phyloP scores from a whole-genome alignment of 2,329 filamentous ascomycete species.

The Penicillium frequentans region DNA sequence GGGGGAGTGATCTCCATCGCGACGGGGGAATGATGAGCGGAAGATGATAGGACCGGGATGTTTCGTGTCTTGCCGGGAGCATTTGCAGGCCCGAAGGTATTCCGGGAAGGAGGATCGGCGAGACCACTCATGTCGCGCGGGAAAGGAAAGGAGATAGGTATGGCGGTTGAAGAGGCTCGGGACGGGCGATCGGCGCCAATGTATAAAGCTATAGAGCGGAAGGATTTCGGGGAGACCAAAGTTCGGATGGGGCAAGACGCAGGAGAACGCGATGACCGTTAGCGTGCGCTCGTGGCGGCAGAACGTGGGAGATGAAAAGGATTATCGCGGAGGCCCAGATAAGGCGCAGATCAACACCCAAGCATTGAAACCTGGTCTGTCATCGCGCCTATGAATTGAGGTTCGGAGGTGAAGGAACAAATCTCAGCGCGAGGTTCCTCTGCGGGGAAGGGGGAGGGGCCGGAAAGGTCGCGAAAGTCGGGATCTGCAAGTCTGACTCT shows the following conservation, averaged over 20 bases:
- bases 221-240: neutral
- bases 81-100: slow-evolving; percentile 45
- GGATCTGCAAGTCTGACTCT: slow-evolving; percentile 1
- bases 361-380: slow-evolving; percentile 26
- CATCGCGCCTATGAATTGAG: slow-evolving; percentile 26
- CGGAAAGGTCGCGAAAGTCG: slow-evolving; percentile 2
- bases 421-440: neutral
- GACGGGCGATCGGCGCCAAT: neutral
- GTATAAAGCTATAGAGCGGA: neutral
- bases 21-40: slow-evolving; percentile 43
- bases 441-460: slow-evolving; percentile 4
- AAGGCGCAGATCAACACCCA: slow-evolving; percentile 33
- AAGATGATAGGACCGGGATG: slow-evolving; percentile 50
- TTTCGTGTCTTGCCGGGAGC: slow-evolving; percentile 50
- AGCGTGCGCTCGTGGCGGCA: slow-evolving; percentile 24
- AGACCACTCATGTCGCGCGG: slow-evolving; percentile 41
- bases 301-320: slow-evolving; percentile 27
- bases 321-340: slow-evolving; percentile 21
- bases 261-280: slow-evolving; percentile 20
- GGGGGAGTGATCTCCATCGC: slow-evolving; percentile 58
- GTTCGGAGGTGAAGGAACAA: slow-evolving; percentile 1
- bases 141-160: neutral
- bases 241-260: slow-evolving; percentile 5
- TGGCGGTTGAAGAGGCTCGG: neutral
- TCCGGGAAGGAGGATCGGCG: slow-evolving; percentile 43